These are phyloP conservation scores for Ustilago tritici DNA, from an alignment of 1,284 basidiomycete species.

Conservation along the genomic window DNA sequence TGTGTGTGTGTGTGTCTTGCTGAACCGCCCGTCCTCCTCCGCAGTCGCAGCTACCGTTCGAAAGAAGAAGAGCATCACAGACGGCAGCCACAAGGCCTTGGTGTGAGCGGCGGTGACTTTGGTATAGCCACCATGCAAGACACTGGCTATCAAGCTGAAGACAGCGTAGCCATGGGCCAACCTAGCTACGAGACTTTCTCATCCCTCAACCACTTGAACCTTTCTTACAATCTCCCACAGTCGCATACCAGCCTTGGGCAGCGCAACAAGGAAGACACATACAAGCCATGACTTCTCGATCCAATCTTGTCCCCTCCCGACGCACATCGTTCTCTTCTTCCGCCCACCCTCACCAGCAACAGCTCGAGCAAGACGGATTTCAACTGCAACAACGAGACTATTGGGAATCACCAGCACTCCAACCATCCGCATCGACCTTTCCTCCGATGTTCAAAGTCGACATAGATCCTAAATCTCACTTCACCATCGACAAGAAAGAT, in stretches of 20 bases:
- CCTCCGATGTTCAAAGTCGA: constrained; percentile 7
- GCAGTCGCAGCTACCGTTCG: not conserved
- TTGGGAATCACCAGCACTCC: constrained; percentile 24
- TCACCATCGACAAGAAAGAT: constrained; percentile 3
- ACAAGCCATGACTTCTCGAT: constrained; percentile 14
- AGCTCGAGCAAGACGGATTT: not conserved
- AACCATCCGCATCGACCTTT: constrained; percentile 16
- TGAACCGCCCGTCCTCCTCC: no score
- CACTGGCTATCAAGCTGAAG: not conserved
- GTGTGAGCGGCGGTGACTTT: constrained; percentile 10
- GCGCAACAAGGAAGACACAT: constrained; percentile 9
- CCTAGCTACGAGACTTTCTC: constrained; percentile 24
- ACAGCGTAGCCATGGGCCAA: constrained; percentile 26
- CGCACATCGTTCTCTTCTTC: constrained; percentile 10
- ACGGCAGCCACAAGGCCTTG: constrained; percentile 7
- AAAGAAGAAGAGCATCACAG: not conserved
- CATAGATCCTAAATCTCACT: constrained; percentile 7
- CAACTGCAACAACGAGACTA: constrained; percentile 20
- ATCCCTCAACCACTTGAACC: constrained; percentile 30
- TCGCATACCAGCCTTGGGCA: constrained; percentile 23
- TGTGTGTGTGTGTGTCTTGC: no score
- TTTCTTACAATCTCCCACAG: constrained; percentile 23
- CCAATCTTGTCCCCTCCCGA: constrained; percentile 13
- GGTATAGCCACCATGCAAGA: not conserved
- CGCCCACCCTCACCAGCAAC: not conserved